Evolutionary conservation across 2,329 filamentous ascomycete genomes (phyloP).

Genomic region (Xylaria hypoxylon): DNA sequence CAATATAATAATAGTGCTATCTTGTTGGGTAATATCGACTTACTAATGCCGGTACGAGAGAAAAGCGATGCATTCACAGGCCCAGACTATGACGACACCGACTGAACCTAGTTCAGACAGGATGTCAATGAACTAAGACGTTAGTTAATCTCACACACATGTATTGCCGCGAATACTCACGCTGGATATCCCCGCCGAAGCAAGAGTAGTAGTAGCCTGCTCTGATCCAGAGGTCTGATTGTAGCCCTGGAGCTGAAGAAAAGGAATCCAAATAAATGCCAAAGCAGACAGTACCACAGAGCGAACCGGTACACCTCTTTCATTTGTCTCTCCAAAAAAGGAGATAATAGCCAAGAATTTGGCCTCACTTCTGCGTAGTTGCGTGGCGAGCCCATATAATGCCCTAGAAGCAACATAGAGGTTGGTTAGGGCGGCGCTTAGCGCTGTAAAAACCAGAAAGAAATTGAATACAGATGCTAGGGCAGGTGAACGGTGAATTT

Average conservation of each 20-base stretch:
- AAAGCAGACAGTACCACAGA: slow-evolving; percentile 55
- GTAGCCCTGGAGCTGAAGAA: slow-evolving; percentile 50
- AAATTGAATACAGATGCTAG: slow-evolving; percentile 49
- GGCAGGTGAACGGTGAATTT: neutral
- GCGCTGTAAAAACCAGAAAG: slow-evolving; percentile 51
- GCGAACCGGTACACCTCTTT: slow-evolving; percentile 52
- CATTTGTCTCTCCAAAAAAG: slow-evolving; percentile 50
- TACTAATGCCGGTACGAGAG: slow-evolving; percentile 55
- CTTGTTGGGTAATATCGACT: slow-evolving; percentile 39
- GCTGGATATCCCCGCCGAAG: neutral
- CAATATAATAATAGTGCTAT: neutral
- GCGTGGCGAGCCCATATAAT: slow-evolving; percentile 50
- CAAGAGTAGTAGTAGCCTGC: neutral
- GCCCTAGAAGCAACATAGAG: slow-evolving; percentile 52
- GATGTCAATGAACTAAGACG: slow-evolving; percentile 54
- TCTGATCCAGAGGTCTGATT: neutral
- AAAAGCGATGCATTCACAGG: slow-evolving; percentile 56
- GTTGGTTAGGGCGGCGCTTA: slow-evolving; percentile 52
- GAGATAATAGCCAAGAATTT: slow-evolving; percentile 48
- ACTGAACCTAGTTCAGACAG: slow-evolving; percentile 54
- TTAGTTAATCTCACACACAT: neutral
- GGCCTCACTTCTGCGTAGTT: slow-evolving; percentile 45
- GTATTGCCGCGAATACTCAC: neutral
- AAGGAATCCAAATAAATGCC: slow-evolving; percentile 56
- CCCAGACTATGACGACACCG: slow-evolving; percentile 55